Evolutionary conservation across 2,329 filamentous ascomycete genomes (phyloP), one percentile per base, ranked within the genome.

Genomic region (Cladobotryum protrusum): DNA sequence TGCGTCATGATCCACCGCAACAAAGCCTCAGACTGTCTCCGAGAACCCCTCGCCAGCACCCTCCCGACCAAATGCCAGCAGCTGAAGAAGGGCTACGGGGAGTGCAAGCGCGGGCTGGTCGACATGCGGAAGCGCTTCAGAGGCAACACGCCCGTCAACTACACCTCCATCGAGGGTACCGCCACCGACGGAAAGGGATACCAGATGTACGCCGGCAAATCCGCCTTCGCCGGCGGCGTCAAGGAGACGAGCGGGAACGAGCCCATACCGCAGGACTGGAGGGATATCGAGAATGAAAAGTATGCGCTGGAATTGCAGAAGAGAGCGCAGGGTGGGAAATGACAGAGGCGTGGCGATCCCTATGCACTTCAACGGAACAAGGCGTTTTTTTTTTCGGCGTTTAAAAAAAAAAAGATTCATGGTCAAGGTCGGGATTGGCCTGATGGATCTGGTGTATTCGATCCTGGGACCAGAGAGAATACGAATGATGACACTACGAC

Each of bases 51-150:
- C 55, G 76, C 83, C 67, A 85, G 93, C 56, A 85, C 84, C 6
- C 83, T 99, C 13, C 92, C 93, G 17, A 85, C 81, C 19, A 85
- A 86, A 70, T 99, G 93, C 72, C 89, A 92, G 66, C 92, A 96
- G 70, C 79, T 99, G 53, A 89, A 92, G 67, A 91, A 89, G 67
- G 89, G 90, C 42, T 93, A 95, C 62, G 87, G 89, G 67, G 89
- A 96, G 66, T 99, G 93, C 79, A 95, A 95, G 64, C 87, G 92
- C 57, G 93, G 93, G 57, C 83, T 95, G 82, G 87, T 97, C 60
- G 93, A 99, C 68, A 99, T 99, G 93, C 88, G 93, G 67, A 97
- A 97, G 74, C 86, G 93, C 33, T 97, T 99, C 72, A 82, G 93
- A 49, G 93, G 93, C 52, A 97, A 97, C 73, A 82, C 89, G 67